Evolutionary conservation across 352 stramenopile genomes (phyloP), one percentile per base, ranked within the genome.

Genomic region (Phytophthora sp.): DNA sequence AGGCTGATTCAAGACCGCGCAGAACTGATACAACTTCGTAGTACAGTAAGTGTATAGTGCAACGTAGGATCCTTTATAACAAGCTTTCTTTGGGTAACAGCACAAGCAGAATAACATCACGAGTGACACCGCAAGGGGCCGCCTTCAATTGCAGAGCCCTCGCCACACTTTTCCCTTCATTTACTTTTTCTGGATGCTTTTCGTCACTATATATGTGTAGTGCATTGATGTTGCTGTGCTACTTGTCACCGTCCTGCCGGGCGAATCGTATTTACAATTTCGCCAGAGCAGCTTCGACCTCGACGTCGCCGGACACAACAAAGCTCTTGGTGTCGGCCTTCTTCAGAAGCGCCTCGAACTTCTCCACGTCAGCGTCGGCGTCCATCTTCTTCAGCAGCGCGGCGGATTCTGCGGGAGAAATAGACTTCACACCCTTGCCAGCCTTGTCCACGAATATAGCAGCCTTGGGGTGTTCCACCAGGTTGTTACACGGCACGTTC

Each of bases 401-500:
- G 12, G 63, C 72, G 4, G 80, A 79, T 57, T 93, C 79, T 36
- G 76, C 65, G 2, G 70, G 16, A 23, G 77, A 81, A 63, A 92
- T 88, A n/a, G 76, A 66, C 76, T 92, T 88, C 13, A 89, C 71
- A 49, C 83, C 80, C 41, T 80, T 79, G 42, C 65, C 65, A 5
- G 77, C 56, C 61, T 85, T 86, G 58, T 88, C 76, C 31, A 91
- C 77, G 52, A 93, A 90, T 26, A 91, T 63, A 20, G 79, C 83
- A 20, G 80, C 80, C 62, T 70, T 80, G 11, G 82, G 82, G 38
- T 82, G 73, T 56, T 87, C 73, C 66, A 91, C 84, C 30, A 93
- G 58, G 76, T 91, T 91, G 79, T 91, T 84, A 74, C 82, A 93
- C 50, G 80, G 82, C 70, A 93, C 82, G 50, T 90, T 72, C 26